Evolutionary conservation across 768 basidiomycete species (phyloP), one percentile per base, ranked within the genome.

Genomic region (Pisolithus marmoratus): DNA sequence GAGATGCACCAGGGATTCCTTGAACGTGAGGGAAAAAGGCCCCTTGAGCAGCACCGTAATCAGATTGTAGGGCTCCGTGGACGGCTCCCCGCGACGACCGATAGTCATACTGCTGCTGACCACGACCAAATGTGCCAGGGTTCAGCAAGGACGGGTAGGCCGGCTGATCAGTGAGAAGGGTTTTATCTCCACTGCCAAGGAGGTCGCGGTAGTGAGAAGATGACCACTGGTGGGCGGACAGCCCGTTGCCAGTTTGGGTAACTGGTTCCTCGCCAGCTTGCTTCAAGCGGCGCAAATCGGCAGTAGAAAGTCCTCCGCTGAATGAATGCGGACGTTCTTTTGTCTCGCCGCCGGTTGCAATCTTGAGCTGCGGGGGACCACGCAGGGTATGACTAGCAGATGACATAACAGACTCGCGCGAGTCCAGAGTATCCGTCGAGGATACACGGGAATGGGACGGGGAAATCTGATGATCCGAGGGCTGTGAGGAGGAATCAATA

Each of bases 241-340:
- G 73, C 44, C 62, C 48, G 48, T 64, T 72, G 57, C 67, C 69
- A 15, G 34, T 34, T 34, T 34, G 34, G 12, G 12, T 34, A 34
- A 34, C 12, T 71, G 70, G 46, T 37, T 65, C 66, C 51, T 81
- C 81, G 46, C 80, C 84, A 26, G 75, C 81, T 60, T 87, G 84
- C 64, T 87, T 85, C 51, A 90, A 72, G 60, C 87, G 85, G 57
- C 83, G 82, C 51, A 90, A 73, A 58, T 90, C 87, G 44, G 85
- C 83, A 46, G 70, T 76, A 6, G 88, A 87, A 44, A 90, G 70
- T 26, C 85, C 86, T 40, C 88, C 88, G 54, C 84, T 89, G 64
- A 87, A 90, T 0, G 87, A 90, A 63, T 86, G 87, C 15, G 87
- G 87, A 49, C 87, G 79, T 63, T 87, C 88, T 64, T 86, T 85